Base-by-base conservation (phyloP, 345 rosid genomes). In the Populus ilicifolia region DNA sequence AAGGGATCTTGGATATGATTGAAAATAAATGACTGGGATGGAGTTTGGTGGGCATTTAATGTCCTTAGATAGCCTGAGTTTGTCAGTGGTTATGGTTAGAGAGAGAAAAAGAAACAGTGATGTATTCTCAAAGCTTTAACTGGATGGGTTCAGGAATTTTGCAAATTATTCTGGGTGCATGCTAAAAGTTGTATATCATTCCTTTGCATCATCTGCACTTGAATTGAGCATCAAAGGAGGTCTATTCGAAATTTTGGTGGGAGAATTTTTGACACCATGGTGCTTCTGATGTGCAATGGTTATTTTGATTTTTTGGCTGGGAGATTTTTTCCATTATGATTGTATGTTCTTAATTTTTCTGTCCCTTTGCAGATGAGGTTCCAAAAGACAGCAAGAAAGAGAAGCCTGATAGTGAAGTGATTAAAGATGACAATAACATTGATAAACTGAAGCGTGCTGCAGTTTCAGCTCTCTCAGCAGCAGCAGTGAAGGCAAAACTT, bases 401-500 rank as follows among this genome's bases (percentile, higher is more conserved):
- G 81, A 87, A 84, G 73, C 72, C 63, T 80, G 85, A 83, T 68
- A 44, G 69, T 79, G 74, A 81, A 80, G 88, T 80, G 80, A 81
- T 69, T 71, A 85, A 88, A 81, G 90, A 86, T 81, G 86, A 88
- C 68, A 77, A 63, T 71, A 68, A 56, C 77, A 77, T 91, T n/a
- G 85, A 90, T 80, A 93, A 84, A 83, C 44, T 96, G 80, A 93
- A 90, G 88, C 86, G 83, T 33, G 91, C 98, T 43, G 97, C 98
- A 62, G 82, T 86, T 80, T 83, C 98, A 72, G 89, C 97, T 72
- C 85, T 96, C 67, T 85, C 98, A 70, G 98, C 98, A 14, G 99
- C 99, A 86, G 93, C 98, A 66, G 97, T 96, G 71, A 94, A 91
- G 88, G 98, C 99, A 76, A 90, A 91, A 80, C 75, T 87, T 85